Conservation (phyloP, 805 yeast genomes). For the Candida maesae region DNA sequence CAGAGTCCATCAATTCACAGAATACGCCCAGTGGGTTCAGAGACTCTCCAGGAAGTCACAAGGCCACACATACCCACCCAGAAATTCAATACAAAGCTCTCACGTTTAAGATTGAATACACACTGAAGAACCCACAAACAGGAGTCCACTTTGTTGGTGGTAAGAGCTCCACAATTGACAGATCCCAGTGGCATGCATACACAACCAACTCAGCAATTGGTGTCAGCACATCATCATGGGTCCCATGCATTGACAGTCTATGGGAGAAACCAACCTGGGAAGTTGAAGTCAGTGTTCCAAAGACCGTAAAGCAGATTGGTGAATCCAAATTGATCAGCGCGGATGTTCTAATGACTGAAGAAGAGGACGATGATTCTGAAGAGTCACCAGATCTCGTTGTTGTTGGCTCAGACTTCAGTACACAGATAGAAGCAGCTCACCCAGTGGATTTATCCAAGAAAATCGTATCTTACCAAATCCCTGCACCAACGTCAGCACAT, state of each 20-base stretch:
- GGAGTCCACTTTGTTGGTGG: constrained; percentile 78
- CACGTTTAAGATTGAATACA: constrained; percentile 64
- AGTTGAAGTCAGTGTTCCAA: constrained; percentile 78
- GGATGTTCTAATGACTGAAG: constrained; percentile 20
- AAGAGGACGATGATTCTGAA: constrained; percentile 30
- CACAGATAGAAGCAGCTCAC: constrained; percentile 68
- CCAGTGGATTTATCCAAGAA: constrained; percentile 73
- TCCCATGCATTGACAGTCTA: constrained; percentile 88
- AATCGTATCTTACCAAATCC: constrained; percentile 64
- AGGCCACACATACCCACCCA: constrained; percentile 14
- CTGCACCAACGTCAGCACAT: constrained; percentile 87
- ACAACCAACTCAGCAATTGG: constrained; percentile 78
- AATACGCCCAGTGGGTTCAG: constrained; percentile 35
- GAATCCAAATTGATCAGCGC: constrained; percentile 32
- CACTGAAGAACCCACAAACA: constrained; percentile 57
- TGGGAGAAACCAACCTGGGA: constrained; percentile 94
- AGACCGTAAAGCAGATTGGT: constrained; percentile 69
- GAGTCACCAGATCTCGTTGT: constrained; percentile 51
- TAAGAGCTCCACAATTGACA: constrained; percentile 36
- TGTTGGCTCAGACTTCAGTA: constrained; percentile 66
- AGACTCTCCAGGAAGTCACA: constrained; percentile 36
- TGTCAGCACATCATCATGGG: constrained; percentile 91
- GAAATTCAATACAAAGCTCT: constrained; percentile 69
- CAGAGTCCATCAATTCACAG: constrained; percentile 39
- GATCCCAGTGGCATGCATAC: constrained; percentile 73